These are phyloP conservation scores for Coffea canephora DNA, from an alignment of 257 asterid species.

Conservation along the genomic window DNA sequence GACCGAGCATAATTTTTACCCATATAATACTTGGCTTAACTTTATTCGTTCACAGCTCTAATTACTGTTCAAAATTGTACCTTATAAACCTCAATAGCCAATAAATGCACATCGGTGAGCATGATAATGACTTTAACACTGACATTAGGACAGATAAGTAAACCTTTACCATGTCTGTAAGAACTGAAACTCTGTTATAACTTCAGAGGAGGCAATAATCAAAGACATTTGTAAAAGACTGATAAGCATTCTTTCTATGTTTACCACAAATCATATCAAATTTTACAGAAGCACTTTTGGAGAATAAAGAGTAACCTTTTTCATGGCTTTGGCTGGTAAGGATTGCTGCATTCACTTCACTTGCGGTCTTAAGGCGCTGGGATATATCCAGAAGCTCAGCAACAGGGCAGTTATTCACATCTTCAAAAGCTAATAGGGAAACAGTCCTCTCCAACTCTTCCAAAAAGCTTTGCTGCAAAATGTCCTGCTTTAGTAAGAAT, in stretches of 20 bases:
- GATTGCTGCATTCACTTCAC: slow-evolving; percentile 81
- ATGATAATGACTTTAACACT: background rate
- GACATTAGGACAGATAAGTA: background rate
- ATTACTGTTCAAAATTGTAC: background rate
- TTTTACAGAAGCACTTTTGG: background rate
- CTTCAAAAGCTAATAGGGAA: slow-evolving; percentile 77
- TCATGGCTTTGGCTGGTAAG: slow-evolving; percentile 88
- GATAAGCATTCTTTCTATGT: background rate
- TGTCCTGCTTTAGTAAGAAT: slow-evolving; percentile 2
- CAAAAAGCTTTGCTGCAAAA: slow-evolving; percentile 55
- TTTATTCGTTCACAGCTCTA: background rate
- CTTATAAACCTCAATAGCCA: background rate
- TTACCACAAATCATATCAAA: background rate
- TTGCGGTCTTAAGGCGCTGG: slow-evolving; percentile 81
- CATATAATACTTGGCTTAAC: background rate
- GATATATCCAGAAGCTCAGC: slow-evolving; percentile 69
- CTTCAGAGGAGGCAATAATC: background rate
- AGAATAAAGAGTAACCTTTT: slow-evolving; percentile 54
- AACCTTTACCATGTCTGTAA: background rate
- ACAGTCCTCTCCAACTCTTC: slow-evolving; percentile 88
- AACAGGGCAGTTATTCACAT: slow-evolving; percentile 64
- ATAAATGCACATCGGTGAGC: background rate
- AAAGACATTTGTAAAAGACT: background rate
- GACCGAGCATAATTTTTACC: background rate
- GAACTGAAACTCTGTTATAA: background rate